These are phyloP conservation scores for Candida koratica DNA, from an alignment of 805 yeast genomes.

Conservation along the genomic window DNA sequence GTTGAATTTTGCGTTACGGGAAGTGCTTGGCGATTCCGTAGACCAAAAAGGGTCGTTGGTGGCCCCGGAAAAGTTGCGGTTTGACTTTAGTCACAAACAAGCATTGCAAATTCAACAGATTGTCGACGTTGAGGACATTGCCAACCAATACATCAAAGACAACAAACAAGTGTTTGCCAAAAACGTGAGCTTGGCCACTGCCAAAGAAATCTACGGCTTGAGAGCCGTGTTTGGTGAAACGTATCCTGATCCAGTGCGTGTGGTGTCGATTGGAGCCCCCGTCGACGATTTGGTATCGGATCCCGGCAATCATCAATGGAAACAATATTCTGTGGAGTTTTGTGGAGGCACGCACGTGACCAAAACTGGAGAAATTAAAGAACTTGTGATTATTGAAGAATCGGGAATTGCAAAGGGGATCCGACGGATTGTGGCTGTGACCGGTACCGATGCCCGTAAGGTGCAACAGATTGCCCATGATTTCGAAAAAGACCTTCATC, in stretches of 20 bases:
- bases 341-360: conserved; percentile 99
- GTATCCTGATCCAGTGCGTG: conserved; percentile 98
- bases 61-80: conserved; percentile 90
- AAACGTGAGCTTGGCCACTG: conserved; percentile 72
- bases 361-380: conserved; percentile 90
- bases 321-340: conserved; percentile 78
- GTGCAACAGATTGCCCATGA: conserved; percentile 83
- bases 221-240: conserved; percentile 99
- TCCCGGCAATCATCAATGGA: conserved; percentile 77
- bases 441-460: conserved; percentile 85
- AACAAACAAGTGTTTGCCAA: conserved; percentile 74
- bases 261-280: conserved; percentile 90
- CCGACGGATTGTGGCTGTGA: conserved; percentile 95
- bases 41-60: conserved; percentile 97
- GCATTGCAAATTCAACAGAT: conserved; percentile 72
- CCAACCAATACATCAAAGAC: conserved; percentile 65
- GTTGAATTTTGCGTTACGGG: conserved; percentile 82
- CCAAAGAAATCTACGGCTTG: conserved; percentile 73
- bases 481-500: conserved; percentile 57
- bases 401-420: conserved; percentile 98
- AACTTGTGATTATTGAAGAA: conserved; percentile 86
- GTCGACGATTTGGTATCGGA: conserved; percentile 73
- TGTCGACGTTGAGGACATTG: conserved; percentile 68
- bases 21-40: conserved; percentile 79
- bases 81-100: conserved; percentile 92